Base-by-base conservation (phyloP, 192 early-diverging fungal species). In the Backusella luteola region DNA sequence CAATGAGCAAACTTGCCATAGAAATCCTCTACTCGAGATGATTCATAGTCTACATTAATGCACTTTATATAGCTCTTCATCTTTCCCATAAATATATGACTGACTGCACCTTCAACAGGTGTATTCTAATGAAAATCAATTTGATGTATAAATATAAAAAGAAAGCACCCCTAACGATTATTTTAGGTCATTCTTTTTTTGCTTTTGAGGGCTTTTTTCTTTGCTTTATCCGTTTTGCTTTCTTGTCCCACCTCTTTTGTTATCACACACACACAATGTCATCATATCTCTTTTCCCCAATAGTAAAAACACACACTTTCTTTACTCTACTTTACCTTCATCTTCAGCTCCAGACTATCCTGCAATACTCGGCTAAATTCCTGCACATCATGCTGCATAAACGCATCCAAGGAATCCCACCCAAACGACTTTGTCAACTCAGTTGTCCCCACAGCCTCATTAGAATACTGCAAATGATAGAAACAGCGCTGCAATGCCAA, bases 391-490 rank as follows among this genome's bases (percentile, higher is more conserved):
- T 99, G 98, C 87, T 99, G 97, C 89, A 92, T 93, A 79, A 98
- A 99, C 23, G 95, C 92, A 52, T 98, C 98, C 66, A 92, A 69
- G 17, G 95, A 91, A 81, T 97, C 94, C 98, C 98, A 99, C 32
- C 98, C 98, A 90, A 99, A 99, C 0, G 96, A 97, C 82, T 93
- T 93, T 53, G 97, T 99, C 75, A 99, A 85, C 85, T 98, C 98
- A 5, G 89, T 96, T 3, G 98, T 99, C 36, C 80, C 94, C 44
- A 99, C 95, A 3, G 96, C 80, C 34, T 86, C 80, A 36, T 86
- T 74, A 26, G 87, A 90, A 59, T 87, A 87, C 73, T 97, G 94
- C 69, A 99, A 81, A 73, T 94, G 92, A 79, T 97, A 97, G 77
- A 98, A 98, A 67, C 97, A 89, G 35, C 97, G 90, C 84, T 99